Evolutionary conservation across 177 flowering plant genomes (phyloP), one percentile per base, ranked within the genome.

Genomic region (Vitis hybrid): DNA sequence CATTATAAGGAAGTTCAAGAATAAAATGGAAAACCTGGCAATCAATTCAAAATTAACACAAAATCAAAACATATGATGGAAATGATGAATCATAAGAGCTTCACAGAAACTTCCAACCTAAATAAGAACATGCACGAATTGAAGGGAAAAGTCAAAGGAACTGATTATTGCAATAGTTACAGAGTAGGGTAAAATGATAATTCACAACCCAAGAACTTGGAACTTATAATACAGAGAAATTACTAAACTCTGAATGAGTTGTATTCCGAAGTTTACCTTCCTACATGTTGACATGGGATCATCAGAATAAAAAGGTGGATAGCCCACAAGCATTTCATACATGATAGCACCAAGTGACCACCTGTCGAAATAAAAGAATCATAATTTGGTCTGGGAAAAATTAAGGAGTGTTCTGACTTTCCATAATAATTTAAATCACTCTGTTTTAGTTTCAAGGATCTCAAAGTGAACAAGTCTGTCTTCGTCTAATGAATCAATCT

Each of bases 211-310:
- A 39, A 39, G 7, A 39, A 39, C 45, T 39, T 39, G 45, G 45
- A 39, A 39, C 45, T 39, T 5, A 39, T 4, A 39, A 39, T 39
- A 7, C 4, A 39, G 45, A 39, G 45, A 39, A 39, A 39, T 39
- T 39, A 45, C 9, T 26, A 53, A 66, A 52, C 6, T 3, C 29
- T 50, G 11, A 72, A 52, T 5, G 6, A 6, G 16, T 6, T 39
- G 45, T 60, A 50, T 9, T 16, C 16, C 16, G 5, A 51, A 18
- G 4, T 26, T 75, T 82, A 89, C 94, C 94, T 89, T 89, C 74
- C 94, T 79, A 76, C 94, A 89, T 13, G 94, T 89, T 74, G 94
- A 86, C 94, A 89, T 87, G 18, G 94, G 94, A 73, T 89, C 94
- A 77, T 89, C 94, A 50, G 94, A 89, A 75, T 89, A 89, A 75